Conservation (phyloP, 2,329 filamentous ascomycete species). For the Clonostachys rhizophaga region DNA sequence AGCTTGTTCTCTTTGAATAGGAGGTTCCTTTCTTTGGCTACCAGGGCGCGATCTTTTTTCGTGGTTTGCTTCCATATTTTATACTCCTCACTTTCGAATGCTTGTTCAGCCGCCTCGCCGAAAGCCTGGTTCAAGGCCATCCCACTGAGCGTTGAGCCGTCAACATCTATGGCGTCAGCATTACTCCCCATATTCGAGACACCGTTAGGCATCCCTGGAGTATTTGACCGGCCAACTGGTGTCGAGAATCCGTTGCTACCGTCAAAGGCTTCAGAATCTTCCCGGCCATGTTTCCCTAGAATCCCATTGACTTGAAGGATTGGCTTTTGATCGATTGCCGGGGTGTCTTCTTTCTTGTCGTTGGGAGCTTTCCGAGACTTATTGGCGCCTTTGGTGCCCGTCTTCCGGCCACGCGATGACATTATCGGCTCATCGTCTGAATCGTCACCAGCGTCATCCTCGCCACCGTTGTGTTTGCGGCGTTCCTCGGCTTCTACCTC, state of each 20-base stretch:
- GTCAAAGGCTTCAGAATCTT: slow-evolving; percentile 76
- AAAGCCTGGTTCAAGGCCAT: slow-evolving; percentile 60
- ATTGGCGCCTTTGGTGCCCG: slow-evolving; percentile 68
- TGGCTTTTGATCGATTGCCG: slow-evolving; percentile 71
- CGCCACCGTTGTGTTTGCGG: slow-evolving; percentile 79
- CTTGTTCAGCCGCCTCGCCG: slow-evolving; percentile 65
- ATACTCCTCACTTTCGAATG: slow-evolving; percentile 88
- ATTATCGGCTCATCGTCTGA: slow-evolving; percentile 98
- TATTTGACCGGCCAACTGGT: slow-evolving; percentile 69
- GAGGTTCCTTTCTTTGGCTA: slow-evolving; percentile 79
- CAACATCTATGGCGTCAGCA: slow-evolving; percentile 81
- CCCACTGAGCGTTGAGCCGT: slow-evolving; percentile 63
- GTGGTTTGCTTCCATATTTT: slow-evolving; percentile 99
- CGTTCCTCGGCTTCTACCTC: slow-evolving; percentile 89
- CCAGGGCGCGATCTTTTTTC: slow-evolving; percentile 85
- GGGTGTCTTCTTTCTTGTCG: slow-evolving; percentile 74
- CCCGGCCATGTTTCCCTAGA: slow-evolving; percentile 50
- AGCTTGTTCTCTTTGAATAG: slow-evolving; percentile 83
- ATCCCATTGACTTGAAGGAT: slow-evolving; percentile 62
- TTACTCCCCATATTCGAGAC: slow-evolving; percentile 66
- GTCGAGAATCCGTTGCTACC: slow-evolving; percentile 84
- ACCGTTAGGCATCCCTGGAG: slow-evolving; percentile 69
- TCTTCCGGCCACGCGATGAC: slow-evolving; percentile 90
- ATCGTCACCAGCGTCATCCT: slow-evolving; percentile 80
- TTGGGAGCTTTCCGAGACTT: slow-evolving; percentile 70